Evolutionary conservation across 495 filamentous ascomycete genomes (phyloP).

Genomic region (Penicillium atrosanguineum): DNA sequence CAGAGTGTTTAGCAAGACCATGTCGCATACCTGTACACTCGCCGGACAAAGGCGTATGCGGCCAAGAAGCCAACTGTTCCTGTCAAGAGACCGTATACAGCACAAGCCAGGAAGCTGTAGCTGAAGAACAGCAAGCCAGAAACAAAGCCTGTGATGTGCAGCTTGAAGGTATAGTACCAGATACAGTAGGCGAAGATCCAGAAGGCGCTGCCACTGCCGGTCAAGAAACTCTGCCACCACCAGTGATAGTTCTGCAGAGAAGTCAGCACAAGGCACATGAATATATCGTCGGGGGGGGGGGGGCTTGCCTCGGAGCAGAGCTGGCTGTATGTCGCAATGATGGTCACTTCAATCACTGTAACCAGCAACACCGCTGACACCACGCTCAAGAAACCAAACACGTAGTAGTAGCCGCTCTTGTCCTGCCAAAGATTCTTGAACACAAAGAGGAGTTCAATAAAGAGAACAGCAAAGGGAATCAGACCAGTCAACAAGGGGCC

Average conservation of each 20-base stretch:
- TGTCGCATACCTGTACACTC: conserved; percentile 71
- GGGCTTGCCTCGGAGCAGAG: conserved; percentile 69
- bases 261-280: conserved; percentile 14
- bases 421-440: conserved; percentile 92
- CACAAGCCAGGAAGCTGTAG: conserved; percentile 77
- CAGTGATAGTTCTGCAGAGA: conserved; percentile 75
- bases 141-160: conserved; percentile 80
- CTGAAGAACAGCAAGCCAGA: conserved; percentile 83
- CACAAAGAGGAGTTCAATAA: conserved; percentile 89
- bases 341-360: conserved; percentile 83
- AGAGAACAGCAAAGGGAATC: conserved; percentile 90
- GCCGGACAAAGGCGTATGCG: conserved; percentile 83
- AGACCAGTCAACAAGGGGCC: conserved; percentile 72
- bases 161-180: conserved; percentile 82
- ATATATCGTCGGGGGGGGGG: neutral
- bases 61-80: conserved; percentile 88
- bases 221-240: conserved; percentile 92
- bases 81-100: conserved; percentile 78
- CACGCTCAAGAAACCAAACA: conserved; percentile 85
- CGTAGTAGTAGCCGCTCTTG: conserved; percentile 92
- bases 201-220: conserved; percentile 73
- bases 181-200: conserved; percentile 87
- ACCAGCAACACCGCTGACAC: conserved; percentile 73
- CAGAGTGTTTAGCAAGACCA: neutral
- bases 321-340: conserved; percentile 84